phyloP scores from a whole-genome alignment of 192 early-diverging fungal species.

The Gorgonomyces haynaldii region DNA sequence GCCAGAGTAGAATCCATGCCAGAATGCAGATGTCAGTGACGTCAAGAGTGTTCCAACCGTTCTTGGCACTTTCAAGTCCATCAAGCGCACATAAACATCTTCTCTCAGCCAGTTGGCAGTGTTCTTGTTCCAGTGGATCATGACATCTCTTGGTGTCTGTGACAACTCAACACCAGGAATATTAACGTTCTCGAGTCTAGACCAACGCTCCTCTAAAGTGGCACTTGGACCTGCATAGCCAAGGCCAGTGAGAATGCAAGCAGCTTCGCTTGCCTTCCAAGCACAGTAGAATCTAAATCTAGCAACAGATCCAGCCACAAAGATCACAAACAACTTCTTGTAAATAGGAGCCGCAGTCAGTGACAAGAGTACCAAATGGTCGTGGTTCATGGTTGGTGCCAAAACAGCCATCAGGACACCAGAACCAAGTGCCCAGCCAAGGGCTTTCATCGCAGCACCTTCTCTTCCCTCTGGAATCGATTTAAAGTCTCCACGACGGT shows the following conservation, averaged over 20 bases:
- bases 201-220: background rate
- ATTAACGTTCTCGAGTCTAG: background rate
- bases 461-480: background rate
- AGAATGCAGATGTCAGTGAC: slow-evolving; percentile 74
- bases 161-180: background rate
- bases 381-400: background rate
- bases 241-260: background rate
- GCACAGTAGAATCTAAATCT: background rate
- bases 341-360: background rate
- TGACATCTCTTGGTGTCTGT: background rate
- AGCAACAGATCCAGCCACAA: background rate
- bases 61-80: no score
- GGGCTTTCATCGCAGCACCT: background rate
- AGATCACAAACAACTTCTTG: background rate
- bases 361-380: background rate
- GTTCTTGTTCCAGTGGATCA: slow-evolving; percentile 1
- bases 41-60: slow-evolving; percentile 51
- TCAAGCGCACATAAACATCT: background rate
- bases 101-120: slow-evolving; percentile 1
- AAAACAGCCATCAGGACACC: no score
- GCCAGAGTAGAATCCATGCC: slow-evolving; percentile 75
- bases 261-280: background rate
- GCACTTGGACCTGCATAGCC: background rate
- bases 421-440: background rate
- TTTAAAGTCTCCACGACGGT: background rate